Evolutionary conservation across 2,329 filamentous ascomycete genomes (phyloP), one percentile per base, ranked within the genome.

Genomic region (Fusarium chuoi): DNA sequence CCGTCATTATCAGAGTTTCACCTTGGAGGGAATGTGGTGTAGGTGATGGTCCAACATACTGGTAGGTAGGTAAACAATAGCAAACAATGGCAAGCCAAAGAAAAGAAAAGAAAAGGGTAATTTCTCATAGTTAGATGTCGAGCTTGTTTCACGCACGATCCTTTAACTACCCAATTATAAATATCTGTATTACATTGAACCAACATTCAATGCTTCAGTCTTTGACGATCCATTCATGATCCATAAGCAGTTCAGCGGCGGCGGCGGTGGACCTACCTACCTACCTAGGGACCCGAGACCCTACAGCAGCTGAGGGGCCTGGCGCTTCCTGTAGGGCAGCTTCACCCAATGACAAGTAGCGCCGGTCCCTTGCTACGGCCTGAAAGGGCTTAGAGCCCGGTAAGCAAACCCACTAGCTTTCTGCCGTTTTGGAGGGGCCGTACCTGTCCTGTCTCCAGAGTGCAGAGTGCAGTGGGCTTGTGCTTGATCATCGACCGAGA

Each of bases 391-490:
- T 69, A 77, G 70, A 56, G 56, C 57, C 60, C 63, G 51, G 68
- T 55, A 59, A 22, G 45, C 38, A 54, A 57, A 12, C 49, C 67
- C 62, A n/a, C 48, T 56, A 69, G 52, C 38, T 39, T 46, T 67
- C 68, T 66, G 62, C 58, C 59, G 67, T 65, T 58, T 75, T 44
- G 59, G 73, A 75, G 72, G 72, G 72, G 72, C 71, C 63, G 65
- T 73, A 54, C 66, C 56, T 65, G 44, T 45, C 45, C 33, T 14
- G 33, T 33, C 33, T 33, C 12, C 33, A 33, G 33, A 33, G 33
- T 33, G 24, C 24, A 45, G 42, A 26, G 42, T 44, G 22, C 62
- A 67, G 46, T 38, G 26, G 48, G 51, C 35, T 54, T 61, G 24
- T 28, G 18, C 67, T 68, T 60, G 58, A 75, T 73, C 61, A 70